phyloP scores from a whole-genome alignment of 2,329 filamentous ascomycete species.

The Bisporella sp. region DNA sequence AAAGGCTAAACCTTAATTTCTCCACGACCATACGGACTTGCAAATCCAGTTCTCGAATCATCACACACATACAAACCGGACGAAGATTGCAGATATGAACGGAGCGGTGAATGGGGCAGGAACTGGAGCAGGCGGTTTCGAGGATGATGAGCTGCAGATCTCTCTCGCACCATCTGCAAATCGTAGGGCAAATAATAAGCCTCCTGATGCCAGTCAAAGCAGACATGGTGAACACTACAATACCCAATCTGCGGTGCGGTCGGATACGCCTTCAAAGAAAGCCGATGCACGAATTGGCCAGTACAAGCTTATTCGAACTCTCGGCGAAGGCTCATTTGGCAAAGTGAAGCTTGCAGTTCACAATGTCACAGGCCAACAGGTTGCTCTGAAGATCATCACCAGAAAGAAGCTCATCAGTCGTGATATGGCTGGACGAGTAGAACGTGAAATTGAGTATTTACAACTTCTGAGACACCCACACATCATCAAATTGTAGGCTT shows the following conservation, averaged over 20 bases:
- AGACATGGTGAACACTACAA: not conserved
- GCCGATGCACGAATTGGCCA: constrained; percentile 82
- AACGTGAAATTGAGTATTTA: constrained; percentile 96
- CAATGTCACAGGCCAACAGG: constrained; percentile 85
- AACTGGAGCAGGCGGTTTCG: constrained; percentile 39
- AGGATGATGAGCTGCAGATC: constrained; percentile 79
- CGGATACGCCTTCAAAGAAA: constrained; percentile 35
- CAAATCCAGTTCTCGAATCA: too few species aligned
- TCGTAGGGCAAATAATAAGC: constrained; percentile 39
- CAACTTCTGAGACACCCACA: constrained; percentile 93
- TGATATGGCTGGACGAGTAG: constrained; percentile 96
- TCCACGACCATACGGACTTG: too few species aligned
- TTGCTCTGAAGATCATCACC: constrained; percentile 96
- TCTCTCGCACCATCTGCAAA: constrained; percentile 61
- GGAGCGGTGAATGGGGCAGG: not conserved
- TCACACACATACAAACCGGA: too few species aligned
- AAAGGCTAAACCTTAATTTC: too few species aligned
- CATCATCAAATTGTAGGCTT: constrained; percentile 89
- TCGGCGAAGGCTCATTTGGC: constrained; percentile 95
- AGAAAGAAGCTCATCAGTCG: constrained; percentile 92
- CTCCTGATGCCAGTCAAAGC: constrained; percentile 23
- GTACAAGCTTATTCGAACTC: constrained; percentile 83
- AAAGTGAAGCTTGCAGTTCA: constrained; percentile 98
- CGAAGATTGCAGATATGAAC: not conserved
- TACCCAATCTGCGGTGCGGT: constrained; percentile 14